phyloP scores from a whole-genome alignment of 345 rosid genomes.

The Brassica carinata region DNA sequence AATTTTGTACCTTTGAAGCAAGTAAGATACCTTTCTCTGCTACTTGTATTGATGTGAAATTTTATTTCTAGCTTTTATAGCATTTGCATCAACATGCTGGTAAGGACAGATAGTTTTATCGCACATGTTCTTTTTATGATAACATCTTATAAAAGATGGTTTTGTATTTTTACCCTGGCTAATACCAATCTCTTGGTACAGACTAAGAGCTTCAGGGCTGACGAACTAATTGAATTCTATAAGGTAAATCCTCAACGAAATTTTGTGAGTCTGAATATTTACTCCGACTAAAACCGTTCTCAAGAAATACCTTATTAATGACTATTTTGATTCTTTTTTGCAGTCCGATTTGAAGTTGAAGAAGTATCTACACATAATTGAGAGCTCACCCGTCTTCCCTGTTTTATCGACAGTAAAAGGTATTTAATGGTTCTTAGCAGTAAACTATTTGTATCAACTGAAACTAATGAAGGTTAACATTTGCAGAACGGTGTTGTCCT shows the following conservation, averaged over 20 bases:
- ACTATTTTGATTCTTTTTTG: neutral
- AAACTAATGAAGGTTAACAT: slow-evolving; percentile 29
- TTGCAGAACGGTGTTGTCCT: slow-evolving; percentile 81
- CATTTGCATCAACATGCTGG: too few species aligned
- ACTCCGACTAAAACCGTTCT: neutral
- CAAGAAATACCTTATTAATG: neutral
- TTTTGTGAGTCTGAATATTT: neutral
- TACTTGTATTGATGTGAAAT: neutral
- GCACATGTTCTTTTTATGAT: neutral
- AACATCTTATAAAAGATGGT: neutral
- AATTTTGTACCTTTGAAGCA: slow-evolving; percentile 33
- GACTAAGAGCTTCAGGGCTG: slow-evolving; percentile 77
- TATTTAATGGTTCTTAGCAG: slow-evolving; percentile 33
- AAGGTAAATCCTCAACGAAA: too few species aligned
- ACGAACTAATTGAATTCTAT: slow-evolving; percentile 79
- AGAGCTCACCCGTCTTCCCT: slow-evolving; percentile 83
- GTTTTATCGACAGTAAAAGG: slow-evolving; percentile 78
- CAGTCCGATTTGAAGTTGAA: slow-evolving; percentile 94
- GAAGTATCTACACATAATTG: slow-evolving; percentile 86
- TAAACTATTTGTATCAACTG: neutral
- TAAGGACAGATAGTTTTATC: too few species aligned
- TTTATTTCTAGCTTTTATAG: too few species aligned
- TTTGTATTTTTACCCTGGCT: neutral
- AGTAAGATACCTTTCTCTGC: slow-evolving; percentile 4
- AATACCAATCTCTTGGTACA: slow-evolving; percentile 36